phyloP scores from a whole-genome alignment of 805 yeast species.

The Schwanniomyces pseudopolymorphus region DNA sequence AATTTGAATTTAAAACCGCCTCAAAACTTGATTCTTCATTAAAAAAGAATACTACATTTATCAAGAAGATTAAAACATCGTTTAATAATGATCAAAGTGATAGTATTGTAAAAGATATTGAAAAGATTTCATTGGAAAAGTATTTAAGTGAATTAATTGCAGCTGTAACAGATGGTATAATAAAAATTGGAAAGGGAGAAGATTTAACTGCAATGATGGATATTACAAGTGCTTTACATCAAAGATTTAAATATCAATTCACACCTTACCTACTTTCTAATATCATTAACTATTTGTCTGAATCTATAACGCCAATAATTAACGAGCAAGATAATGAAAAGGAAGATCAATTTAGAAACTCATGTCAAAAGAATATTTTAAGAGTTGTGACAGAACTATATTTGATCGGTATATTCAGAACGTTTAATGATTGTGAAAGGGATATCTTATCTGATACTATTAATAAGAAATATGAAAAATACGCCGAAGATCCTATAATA shows the following conservation, averaged over 20 bases:
- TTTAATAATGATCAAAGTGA: slow-evolving; percentile 50
- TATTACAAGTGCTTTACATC: slow-evolving; percentile 71
- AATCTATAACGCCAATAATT: slow-evolving; percentile 17
- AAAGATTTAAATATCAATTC: slow-evolving; percentile 59
- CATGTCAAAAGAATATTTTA: slow-evolving; percentile 47
- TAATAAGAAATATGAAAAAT: slow-evolving; percentile 25
- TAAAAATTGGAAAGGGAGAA: slow-evolving; percentile 48
- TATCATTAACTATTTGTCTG: slow-evolving; percentile 41
- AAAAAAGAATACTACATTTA: slow-evolving; percentile 79
- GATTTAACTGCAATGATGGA: slow-evolving; percentile 68
- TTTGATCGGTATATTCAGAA: slow-evolving; percentile 54
- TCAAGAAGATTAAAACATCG: slow-evolving; percentile 63
- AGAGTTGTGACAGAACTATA: slow-evolving; percentile 58
- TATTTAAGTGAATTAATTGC: slow-evolving; percentile 69
- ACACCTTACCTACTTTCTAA: slow-evolving; percentile 48
- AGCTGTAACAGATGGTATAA: slow-evolving; percentile 62
- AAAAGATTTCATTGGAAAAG: slow-evolving; percentile 64
- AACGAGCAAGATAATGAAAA: slow-evolving; percentile 25
- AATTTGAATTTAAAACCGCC: slow-evolving; percentile 12
- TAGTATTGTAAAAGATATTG: slow-evolving; percentile 58
- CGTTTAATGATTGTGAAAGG: slow-evolving; percentile 40
- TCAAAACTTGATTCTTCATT: slow-evolving; percentile 66
- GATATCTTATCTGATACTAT: slow-evolving; percentile 47
- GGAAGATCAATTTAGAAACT: slow-evolving; percentile 46
- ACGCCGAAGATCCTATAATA: slow-evolving; percentile 19